Conservation (phyloP, 352 stramenopile genomes). For the Blastocystis sp. region DNA sequence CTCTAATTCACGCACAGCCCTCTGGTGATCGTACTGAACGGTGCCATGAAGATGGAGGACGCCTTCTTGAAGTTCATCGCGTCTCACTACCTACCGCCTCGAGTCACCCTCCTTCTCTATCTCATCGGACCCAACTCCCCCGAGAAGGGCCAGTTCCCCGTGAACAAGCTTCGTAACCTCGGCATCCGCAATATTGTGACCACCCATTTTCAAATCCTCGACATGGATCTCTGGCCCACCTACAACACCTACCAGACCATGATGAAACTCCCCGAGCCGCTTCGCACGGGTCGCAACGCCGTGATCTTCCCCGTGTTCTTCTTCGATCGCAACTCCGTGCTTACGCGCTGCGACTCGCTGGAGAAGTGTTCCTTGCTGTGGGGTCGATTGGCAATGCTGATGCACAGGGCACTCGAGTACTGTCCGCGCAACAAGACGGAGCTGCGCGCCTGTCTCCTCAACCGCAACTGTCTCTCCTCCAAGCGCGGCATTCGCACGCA, state of each 20-base stretch:
- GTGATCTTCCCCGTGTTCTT: slow-evolving; percentile 63
- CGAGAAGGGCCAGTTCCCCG: slow-evolving; percentile 33
- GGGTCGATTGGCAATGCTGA: neutral
- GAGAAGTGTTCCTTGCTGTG: neutral
- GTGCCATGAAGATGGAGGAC: neutral
- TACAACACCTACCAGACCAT: slow-evolving; percentile 5
- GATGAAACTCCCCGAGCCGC: neutral
- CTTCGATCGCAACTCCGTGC: slow-evolving; percentile 48
- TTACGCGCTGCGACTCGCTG: slow-evolving; percentile 27
- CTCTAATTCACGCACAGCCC: neutral
- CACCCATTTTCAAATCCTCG: slow-evolving; percentile 58
- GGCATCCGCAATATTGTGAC: slow-evolving; percentile 49
- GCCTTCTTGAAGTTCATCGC: slow-evolving; percentile 2
- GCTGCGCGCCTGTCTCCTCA: slow-evolving; percentile 16
- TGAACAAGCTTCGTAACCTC: slow-evolving; percentile 66
- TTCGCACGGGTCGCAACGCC: neutral
- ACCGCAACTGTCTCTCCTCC: slow-evolving; percentile 22
- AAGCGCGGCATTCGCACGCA: slow-evolving; percentile 60
- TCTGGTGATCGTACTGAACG: slow-evolving; percentile 60
- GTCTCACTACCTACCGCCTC: slow-evolving; percentile 7
- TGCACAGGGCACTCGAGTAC: slow-evolving; percentile 12
- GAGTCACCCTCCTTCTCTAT: slow-evolving; percentile 34
- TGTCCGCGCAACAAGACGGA: slow-evolving; percentile 19
- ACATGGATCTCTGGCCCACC: slow-evolving; percentile 67
- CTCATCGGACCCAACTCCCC: slow-evolving; percentile 18